Base-by-base conservation (phyloP, 345 rosid genomes). In the Alliaria petiolata region DNA sequence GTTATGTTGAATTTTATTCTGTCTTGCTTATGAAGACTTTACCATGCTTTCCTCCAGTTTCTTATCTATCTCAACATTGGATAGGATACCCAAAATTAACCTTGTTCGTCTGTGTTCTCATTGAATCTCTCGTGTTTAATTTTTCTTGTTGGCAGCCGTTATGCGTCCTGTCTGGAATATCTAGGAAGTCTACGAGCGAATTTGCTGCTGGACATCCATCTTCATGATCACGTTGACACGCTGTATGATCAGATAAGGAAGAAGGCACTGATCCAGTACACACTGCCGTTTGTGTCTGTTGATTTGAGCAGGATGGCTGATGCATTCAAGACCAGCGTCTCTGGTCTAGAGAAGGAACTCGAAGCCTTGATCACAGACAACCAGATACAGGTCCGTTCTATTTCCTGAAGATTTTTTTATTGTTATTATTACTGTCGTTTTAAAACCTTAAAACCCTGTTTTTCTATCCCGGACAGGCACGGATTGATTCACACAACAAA, bases 401-500 rank as follows among this genome's bases (percentile, higher is more conserved):
- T 53, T 34, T 59, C 7, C 20, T 8, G 44, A 47, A 51, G 46
- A 12, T 13, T 51, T 26, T 17, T 6, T 61, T 52, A 3, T 22
- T 22, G 25, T 26, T 36, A n/a, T n/a, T 25, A 17, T 70, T 6
- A 22, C 43, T 47, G 42, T 65, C 62, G 1, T 64, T 64, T 43
- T 0, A 34, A 30, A 42, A 15, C 34, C 47, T 25, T 43, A 1
- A 51, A 47, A 55, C 10, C 14, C n/a, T 1, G 17, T 28, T 56
- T 34, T 14, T 30, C 62, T 5, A 70, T 59, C 35, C 2, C 45
- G 12, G 63, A 76, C 88, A 95, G 98, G 99, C 99, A 62, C 90
- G 99, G 50, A 95, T 95, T 19, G 99, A 95, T 71, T 95, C 99
- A 0, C 99, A 95, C 87, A 92, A 92, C 86, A 92, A 95, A 75